A percentile compares a stretch with the other conserved stretches of the same genome.
Conservation (phyloP, 1,139 yeast species). For the Suhomyces ambrosiae region DNA sequence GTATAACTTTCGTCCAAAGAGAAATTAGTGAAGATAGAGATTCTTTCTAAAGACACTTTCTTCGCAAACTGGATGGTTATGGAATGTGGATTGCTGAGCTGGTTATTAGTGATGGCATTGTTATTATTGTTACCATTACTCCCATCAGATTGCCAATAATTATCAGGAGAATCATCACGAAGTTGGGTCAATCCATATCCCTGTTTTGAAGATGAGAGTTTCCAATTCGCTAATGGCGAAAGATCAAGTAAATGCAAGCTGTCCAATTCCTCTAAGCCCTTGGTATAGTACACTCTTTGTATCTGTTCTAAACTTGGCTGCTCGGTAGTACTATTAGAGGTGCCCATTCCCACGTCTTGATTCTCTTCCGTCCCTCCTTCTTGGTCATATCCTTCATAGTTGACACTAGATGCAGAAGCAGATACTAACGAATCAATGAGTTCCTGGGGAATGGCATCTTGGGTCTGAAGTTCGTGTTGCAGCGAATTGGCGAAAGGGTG, state of each 20-base stretch:
- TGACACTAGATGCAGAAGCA: slow-evolving; percentile 19
- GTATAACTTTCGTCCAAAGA: slow-evolving; percentile 87
- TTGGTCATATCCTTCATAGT: slow-evolving; percentile 13
- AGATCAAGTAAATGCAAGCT: slow-evolving; percentile 65
- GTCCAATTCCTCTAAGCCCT: slow-evolving; percentile 61
- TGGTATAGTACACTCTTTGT: slow-evolving; percentile 44
- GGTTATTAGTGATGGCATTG: slow-evolving; percentile 35
- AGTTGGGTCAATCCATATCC: slow-evolving; percentile 73
- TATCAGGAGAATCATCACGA: slow-evolving; percentile 70
- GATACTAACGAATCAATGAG: slow-evolving; percentile 36
- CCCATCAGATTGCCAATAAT: slow-evolving; percentile 97
- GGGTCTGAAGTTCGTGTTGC: slow-evolving; percentile 37
- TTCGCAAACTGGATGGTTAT: slow-evolving; percentile 82
- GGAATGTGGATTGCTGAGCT: slow-evolving; percentile 75
- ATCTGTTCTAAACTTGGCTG: slow-evolving; percentile 29
- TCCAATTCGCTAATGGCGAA: slow-evolving; percentile 85
- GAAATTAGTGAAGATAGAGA: slow-evolving; percentile 71
- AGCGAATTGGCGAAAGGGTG: slow-evolving; percentile 11
- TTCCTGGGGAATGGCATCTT: slow-evolving; percentile 38
- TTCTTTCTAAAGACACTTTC: slow-evolving; percentile 66
- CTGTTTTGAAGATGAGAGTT: slow-evolving; percentile 71
- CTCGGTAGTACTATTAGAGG: slow-evolving; percentile 10
- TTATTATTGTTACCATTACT: slow-evolving; percentile 27
- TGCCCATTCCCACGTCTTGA: slow-evolving; percentile 12
- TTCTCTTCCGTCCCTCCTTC: slow-evolving; percentile 13